A percentile compares a stretch with the other conserved stretches of the same genome.
These are phyloP conservation scores for Glomus cerebriforme DNA, from an alignment of 192 early-diverging fungal genomes.

Conservation along the genomic window DNA sequence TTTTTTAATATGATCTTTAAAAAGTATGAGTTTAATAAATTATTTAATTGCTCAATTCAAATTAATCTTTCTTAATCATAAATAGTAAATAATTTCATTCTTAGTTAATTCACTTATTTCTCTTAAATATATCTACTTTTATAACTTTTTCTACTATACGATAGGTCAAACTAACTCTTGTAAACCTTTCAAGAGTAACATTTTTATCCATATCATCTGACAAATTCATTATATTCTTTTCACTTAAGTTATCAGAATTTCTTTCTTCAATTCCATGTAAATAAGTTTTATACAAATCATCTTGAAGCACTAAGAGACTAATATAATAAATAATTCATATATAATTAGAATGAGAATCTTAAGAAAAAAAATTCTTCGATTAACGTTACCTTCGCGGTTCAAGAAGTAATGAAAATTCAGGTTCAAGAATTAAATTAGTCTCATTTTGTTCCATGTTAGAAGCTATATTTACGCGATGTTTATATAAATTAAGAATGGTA, in stretches of 20 bases:
- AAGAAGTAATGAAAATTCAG: slow-evolving; percentile 47
- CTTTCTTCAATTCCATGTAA: slow-evolving; percentile 51
- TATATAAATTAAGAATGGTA: slow-evolving; percentile 50
- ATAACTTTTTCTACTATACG: slow-evolving; percentile 22
- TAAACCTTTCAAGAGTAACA: neutral
- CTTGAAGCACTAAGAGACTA: slow-evolving; percentile 43
- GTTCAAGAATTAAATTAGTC: slow-evolving; percentile 23
- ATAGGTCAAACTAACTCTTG: slow-evolving; percentile 23
- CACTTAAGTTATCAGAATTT: slow-evolving; percentile 33
- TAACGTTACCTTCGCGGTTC: slow-evolving; percentile 38
- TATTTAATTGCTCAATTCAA: no score
- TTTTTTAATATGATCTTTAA: no score
- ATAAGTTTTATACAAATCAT: slow-evolving; percentile 44
- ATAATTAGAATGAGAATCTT: neutral
- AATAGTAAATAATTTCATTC: no score
- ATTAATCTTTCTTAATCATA: no score
- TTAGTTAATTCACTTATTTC: no score
- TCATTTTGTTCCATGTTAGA: neutral
- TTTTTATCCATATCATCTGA: slow-evolving; percentile 23
- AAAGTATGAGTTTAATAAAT: no score
- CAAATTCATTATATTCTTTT: slow-evolving; percentile 41
- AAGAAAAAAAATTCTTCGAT: no score
- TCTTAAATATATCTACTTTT: neutral
- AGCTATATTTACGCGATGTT: neutral
- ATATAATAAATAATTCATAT: neutral